phyloP scores from a whole-genome alignment of 257 asterid genomes.

The Scutellaria minor region DNA sequence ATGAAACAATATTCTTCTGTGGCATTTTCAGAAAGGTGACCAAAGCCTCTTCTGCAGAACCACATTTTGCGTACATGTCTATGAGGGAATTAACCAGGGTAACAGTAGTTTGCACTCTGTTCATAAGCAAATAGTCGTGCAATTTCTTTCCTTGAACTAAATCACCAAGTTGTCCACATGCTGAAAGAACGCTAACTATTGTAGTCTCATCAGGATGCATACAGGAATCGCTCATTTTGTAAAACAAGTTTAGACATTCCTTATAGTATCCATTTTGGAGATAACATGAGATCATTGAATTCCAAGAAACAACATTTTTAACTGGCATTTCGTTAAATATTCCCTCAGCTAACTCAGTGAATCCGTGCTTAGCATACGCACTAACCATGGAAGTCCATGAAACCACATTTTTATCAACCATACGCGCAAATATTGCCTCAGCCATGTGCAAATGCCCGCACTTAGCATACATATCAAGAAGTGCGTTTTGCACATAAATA shows the following conservation, averaged over 20 bases:
- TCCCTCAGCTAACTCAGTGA: conserved; percentile 46
- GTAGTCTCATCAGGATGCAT: conserved; percentile 55
- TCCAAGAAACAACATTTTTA: conserved; percentile 64
- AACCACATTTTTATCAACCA: conserved; percentile 53
- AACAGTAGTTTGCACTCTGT: conserved; percentile 33
- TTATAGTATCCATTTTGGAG: conserved; percentile 48
- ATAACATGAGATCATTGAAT: conserved; percentile 64
- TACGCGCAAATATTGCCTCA: conserved; percentile 55
- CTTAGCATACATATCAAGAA: conserved; percentile 86
- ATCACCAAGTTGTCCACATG: conserved; percentile 67
- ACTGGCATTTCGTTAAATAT: conserved; percentile 56
- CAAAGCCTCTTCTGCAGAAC: conserved; percentile 52
- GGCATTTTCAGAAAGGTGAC: conserved; percentile 46
- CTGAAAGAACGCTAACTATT: conserved; percentile 51
- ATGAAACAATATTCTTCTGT: conserved; percentile 54
- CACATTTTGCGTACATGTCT: conserved; percentile 80
- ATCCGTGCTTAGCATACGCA: conserved; percentile 60
- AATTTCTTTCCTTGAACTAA: conserved; percentile 51
- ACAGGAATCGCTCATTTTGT: conserved; percentile 45
- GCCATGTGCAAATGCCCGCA: conserved; percentile 72
- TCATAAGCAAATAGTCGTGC: conserved; percentile 40
- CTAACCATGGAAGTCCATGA: conserved; percentile 73
- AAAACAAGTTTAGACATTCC: conserved; percentile 47
- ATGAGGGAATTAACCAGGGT: conserved; percentile 55
- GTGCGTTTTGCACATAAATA: conserved; percentile 59